Evolutionary conservation across 1,284 basidiomycete species (phyloP).

Genomic region (Takashimella koratensis): DNA sequence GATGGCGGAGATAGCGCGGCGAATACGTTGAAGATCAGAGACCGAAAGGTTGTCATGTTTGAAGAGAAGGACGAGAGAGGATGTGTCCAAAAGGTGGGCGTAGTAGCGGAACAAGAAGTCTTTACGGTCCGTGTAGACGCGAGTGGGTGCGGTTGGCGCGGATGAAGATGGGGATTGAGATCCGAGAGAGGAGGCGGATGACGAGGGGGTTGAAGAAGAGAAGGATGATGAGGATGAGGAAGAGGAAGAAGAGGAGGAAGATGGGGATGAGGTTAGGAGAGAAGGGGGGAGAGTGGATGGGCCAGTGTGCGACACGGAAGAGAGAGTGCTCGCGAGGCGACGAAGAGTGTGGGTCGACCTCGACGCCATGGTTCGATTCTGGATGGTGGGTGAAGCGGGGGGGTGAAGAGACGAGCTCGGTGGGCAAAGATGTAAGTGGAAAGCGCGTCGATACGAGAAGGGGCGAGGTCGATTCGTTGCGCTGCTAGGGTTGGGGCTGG

Average conservation of each 20-base stretch:
- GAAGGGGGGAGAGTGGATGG: constrained; percentile 2
- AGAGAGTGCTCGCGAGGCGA: background rate
- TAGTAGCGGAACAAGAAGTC: constrained; percentile 47
- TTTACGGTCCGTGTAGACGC: constrained; percentile 46
- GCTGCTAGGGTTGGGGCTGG: no score
- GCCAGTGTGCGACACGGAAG: background rate
- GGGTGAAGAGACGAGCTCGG: background rate
- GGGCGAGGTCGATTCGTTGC: no score
- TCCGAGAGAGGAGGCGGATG: background rate
- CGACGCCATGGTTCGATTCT: no score
- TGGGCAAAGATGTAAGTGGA: background rate
- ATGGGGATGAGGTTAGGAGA: background rate
- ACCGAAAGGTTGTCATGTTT: constrained; percentile 47
- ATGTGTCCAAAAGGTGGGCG: constrained; percentile 40
- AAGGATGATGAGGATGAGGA: constrained; percentile 9
- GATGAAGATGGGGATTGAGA: background rate
- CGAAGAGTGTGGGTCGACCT: no score
- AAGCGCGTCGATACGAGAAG: no score
- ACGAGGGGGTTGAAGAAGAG: constrained; percentile 1
- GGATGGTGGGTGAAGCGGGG: background rate
- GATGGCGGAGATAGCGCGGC: constrained; percentile 37
- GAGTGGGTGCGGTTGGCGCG: constrained; percentile 4
- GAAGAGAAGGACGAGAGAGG: constrained; percentile 48
- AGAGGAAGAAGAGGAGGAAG: constrained; percentile 10
- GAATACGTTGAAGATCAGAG: constrained; percentile 37